phyloP scores from a whole-genome alignment of 1,139 yeast species.

The Neolecta irregularis region DNA sequence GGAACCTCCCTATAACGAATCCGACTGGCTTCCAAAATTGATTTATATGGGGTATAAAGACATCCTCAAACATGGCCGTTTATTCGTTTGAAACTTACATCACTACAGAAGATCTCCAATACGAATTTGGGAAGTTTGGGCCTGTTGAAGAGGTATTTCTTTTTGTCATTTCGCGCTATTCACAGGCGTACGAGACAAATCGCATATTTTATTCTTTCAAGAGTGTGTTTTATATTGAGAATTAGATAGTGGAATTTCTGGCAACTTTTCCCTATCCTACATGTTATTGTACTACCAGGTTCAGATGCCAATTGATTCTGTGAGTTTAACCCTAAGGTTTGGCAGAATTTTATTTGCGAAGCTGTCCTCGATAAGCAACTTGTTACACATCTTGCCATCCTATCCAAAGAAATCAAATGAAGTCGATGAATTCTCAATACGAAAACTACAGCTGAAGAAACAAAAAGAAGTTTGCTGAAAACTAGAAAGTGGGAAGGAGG shows the following conservation, averaged over 20 bases:
- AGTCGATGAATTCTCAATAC: constrained; percentile 80
- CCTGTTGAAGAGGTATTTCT: constrained; percentile 23
- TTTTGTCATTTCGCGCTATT: no score
- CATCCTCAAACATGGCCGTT: constrained; percentile 58
- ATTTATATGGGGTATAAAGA: no score
- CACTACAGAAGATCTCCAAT: constrained; percentile 68
- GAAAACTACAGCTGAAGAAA: constrained; percentile 80
- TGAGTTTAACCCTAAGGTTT: constrained; percentile 88
- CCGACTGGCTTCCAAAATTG: no score
- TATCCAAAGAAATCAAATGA: constrained; percentile 54
- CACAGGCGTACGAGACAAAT: no score
- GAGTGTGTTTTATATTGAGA: background rate
- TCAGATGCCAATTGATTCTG: constrained; percentile 79
- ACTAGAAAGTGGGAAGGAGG: constrained; percentile 67
- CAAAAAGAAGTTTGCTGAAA: constrained; percentile 74
- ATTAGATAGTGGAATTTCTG: background rate
- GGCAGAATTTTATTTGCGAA: constrained; percentile 64
- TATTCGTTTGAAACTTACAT: constrained; percentile 73
- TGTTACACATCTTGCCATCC: constrained; percentile 78
- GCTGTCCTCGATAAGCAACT: constrained; percentile 62
- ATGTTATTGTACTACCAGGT: constrained; percentile 38
- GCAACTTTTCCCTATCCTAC: background rate
- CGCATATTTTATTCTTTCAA: no score
- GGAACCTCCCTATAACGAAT: no score
- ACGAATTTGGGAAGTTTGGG: constrained; percentile 38